Evolutionary conservation across 2,329 filamentous ascomycete genomes (phyloP), one percentile per base, ranked within the genome.

Genomic region (Fusarium algeriense): DNA sequence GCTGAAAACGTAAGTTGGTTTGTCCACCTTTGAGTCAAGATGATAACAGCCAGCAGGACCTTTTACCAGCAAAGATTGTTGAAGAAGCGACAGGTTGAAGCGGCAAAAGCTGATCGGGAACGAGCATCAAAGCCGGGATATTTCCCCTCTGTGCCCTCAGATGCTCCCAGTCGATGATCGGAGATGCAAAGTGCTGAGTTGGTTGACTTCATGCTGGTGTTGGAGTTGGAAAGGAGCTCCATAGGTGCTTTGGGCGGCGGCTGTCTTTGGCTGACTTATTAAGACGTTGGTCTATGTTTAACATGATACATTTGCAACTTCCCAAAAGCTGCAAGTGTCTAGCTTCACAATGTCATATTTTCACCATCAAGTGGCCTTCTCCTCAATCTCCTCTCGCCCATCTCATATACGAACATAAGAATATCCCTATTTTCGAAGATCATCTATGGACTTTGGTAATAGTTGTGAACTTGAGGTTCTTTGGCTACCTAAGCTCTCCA

Each of bases 1-100:
- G 72, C 85, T 98, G 64, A 92, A 95, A 78, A 94, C 91, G 92
- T 95, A 82, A 14, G 74, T 43, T 4, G 32, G 32, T 5, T 11
- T 13, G 14, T 9, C 7, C 10, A 20, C 14, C 1, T 3, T 1
- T 5, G 6, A 35, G 8, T 9, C 32, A 28, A 17, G 53, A 49
- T 13, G 30, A 38, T 70, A 13, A 72, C 49, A 28, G 23, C 15
- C 6, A 4, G 2, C 35, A 96, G 93, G 75, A 88, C 90, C 30
- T 97, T 99, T 81, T 97, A 94, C 78, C 92, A 95, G 74, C 93
- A 94, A 83, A 90, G 96, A 19, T 79, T 97, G 54, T 90, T 94
- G 78, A 92, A 92, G 78, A 91, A 94, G 77, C 77, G 82, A 15
- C 81, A 83, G 41, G 76, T 74, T 2, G 82, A 83, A 45, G 76